phyloP scores from a whole-genome alignment of 2,329 filamentous ascomycete species.

The Alternaria viburni region DNA sequence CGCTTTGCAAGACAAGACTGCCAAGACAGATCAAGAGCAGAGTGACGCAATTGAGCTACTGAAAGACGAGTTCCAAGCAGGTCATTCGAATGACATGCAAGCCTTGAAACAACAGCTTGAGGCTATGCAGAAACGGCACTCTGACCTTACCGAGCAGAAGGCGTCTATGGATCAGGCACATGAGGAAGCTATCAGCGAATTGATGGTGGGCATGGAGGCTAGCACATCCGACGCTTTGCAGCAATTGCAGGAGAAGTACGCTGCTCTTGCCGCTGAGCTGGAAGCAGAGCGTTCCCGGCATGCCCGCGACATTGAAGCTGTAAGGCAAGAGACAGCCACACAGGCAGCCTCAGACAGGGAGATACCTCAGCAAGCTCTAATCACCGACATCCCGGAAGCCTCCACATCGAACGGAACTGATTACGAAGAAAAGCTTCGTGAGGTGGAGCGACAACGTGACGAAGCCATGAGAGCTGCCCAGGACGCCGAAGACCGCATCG shows the following conservation, averaged over 20 bases:
- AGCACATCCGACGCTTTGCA: slow-evolving; percentile 41
- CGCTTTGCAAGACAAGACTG: slow-evolving; percentile 27
- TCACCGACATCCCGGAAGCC: slow-evolving; percentile 12
- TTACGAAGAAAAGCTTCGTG: slow-evolving; percentile 19
- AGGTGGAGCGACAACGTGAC: slow-evolving; percentile 26
- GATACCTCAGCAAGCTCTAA: slow-evolving; percentile 24
- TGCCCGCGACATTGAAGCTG: slow-evolving; percentile 27
- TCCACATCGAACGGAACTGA: slow-evolving; percentile 15
- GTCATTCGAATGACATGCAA: slow-evolving; percentile 35
- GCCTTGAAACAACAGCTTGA: slow-evolving; percentile 36
- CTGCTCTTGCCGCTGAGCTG: slow-evolving; percentile 30
- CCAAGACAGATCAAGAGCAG: slow-evolving; percentile 38
- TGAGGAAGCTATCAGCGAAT: slow-evolving; percentile 44
- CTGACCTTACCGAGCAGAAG: slow-evolving; percentile 38
- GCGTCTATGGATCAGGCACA: slow-evolving; percentile 37
- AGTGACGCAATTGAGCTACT: slow-evolving; percentile 39
- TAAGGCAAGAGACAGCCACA: slow-evolving; percentile 22
- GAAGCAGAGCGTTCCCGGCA: slow-evolving; percentile 27
- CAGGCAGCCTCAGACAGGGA: slow-evolving; percentile 22
- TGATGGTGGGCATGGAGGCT: slow-evolving; percentile 44
- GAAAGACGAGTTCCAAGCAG: slow-evolving; percentile 36
- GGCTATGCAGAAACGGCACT: slow-evolving; percentile 33
- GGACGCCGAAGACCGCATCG: slow-evolving; percentile 43
- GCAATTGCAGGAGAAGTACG: slow-evolving; percentile 43
- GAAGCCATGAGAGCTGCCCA: slow-evolving; percentile 26